Evolutionary conservation across 2,329 filamentous ascomycete species (phyloP), one percentile per base, ranked within the genome.

Genomic region (Nannizziopsis barbatae): DNA sequence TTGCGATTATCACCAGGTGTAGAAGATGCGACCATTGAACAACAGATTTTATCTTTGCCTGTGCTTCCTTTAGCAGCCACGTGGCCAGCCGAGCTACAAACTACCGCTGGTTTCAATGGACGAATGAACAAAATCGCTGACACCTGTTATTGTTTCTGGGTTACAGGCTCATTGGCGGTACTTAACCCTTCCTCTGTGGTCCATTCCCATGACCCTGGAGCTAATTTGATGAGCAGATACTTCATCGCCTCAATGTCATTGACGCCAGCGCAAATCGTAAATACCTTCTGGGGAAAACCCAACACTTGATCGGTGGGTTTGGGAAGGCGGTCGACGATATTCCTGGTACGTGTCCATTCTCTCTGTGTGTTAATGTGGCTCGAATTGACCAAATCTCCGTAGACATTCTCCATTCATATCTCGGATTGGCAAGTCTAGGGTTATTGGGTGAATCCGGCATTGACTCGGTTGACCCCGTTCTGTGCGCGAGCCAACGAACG

Each of bases 81-180:
- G 30, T 47, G 35, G 22, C 42, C 45, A 41, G 58, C 46, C 35
- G 60, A 59, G 44, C 61, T 58, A 53, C 62, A 73, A 35, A 65
- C 69, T 8, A 76, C 75, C 59, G 75, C 86, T 1, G 92, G 89
- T 8, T 88, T 93, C 68, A 95, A 93, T 59, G 92, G 92, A 20
- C 80, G 92, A 43, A 81, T 79, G 62, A 95, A 95, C 70, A 98
- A 98, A 65, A 75, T 82, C 42, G 84, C 86, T 8, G 92, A 98
- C 66, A 96, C 92, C 0, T 98, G 92, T 68, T 98, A 98, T 65
- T 83, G 80, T 17, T 98, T 90, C 73, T 98, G 92, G 92, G 86
- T 86, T 0, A 75, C 76, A 3, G 87, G 79, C 1, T 79, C 87
- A 44, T 63, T 76, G 44, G 62, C 65, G 50, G 72, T 74, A 65